Evolutionary conservation across 2,329 filamentous ascomycete species (phyloP).

Genomic region (Xylariaceae sp.): DNA sequence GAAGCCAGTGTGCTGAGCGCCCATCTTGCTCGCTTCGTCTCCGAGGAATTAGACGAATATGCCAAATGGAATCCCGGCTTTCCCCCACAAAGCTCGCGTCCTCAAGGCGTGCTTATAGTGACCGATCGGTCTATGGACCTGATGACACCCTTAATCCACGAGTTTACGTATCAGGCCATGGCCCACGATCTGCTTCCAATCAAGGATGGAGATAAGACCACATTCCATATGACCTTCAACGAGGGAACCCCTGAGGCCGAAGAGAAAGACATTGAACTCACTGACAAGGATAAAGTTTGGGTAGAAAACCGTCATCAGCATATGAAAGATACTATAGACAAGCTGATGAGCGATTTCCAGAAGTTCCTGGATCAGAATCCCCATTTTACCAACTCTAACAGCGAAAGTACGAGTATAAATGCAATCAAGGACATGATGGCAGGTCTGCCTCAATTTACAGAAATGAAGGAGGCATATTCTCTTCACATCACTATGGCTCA

Average conservation of each 20-base stretch:
- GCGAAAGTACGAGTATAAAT: conserved; percentile 70
- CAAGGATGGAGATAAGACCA: conserved; percentile 81
- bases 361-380: conserved; percentile 88
- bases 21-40: conserved; percentile 84
- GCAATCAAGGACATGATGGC: conserved; percentile 97
- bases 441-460: conserved; percentile 86
- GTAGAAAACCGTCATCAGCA: conserved; percentile 88
- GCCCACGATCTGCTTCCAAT: conserved; percentile 88
- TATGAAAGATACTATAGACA: conserved; percentile 97
- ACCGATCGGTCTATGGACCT: conserved; percentile 92
- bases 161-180: conserved; percentile 99
- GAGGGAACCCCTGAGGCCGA: conserved; percentile 64
- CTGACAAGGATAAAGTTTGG: conserved; percentile 91
- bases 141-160: conserved; percentile 79
- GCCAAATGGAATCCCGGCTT: conserved; percentile 79
- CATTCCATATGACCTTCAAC: conserved; percentile 75
- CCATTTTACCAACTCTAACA: conserved; percentile 74
- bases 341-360: conserved; percentile 86
- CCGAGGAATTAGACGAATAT: conserved; percentile 86
- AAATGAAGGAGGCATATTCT: conserved; percentile 92
- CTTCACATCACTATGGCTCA: conserved; percentile 95
- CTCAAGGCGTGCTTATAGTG: conserved; percentile 76
- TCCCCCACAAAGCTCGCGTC: conserved; percentile 70
- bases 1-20: conserved; percentile 83
- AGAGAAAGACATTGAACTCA: conserved; percentile 85